Evolutionary conservation across 2,329 filamentous ascomycete genomes (phyloP), one percentile per base, ranked within the genome.

Genomic region (Dactylellina haptotyla): DNA sequence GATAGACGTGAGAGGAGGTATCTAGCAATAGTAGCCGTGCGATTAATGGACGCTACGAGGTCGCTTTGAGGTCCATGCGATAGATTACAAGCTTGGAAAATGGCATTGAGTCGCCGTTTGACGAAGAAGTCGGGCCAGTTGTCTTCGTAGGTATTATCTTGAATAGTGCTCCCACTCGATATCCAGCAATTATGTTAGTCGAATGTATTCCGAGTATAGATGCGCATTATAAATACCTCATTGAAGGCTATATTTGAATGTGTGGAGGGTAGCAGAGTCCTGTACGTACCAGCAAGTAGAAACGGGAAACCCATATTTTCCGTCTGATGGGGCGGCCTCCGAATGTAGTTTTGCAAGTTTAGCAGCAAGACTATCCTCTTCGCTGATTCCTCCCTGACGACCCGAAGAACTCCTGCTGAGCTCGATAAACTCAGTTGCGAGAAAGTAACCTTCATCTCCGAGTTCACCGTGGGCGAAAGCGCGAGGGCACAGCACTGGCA

Each of bases 41-140:
- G 53, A 5, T 93, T 89, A 0, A 96, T 88, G 0, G 90, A 82
- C 0, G 81, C 79, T 0, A 84, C 81, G 4, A 97, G 80, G 50
- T 89, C 86, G 4, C 80, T 77, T 78, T 96, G 90, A 0, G 79
- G 50, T 0, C 91, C 90, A 77, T 95, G 88, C 0, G 84, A 85
- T 16, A 54, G n/a, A 8, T 53, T 16, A 18, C 63, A 69, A 9
- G 63, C 18, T 14, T 30, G 25, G 28, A 91, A 79, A 50, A 97
- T 89, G 53, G 84, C 84, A 9, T 88, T 83, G 54, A 97, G 81
- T 2, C 93, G 84, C 76, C 89, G 89, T 28, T 96, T 85, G 0
- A 90, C 90, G 79, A 92, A 97, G 78, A 98, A 97, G 0, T 92
- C 88, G 0, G 90, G 87, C 94, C 94, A 98, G 9, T 87, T 90